Percentiles rank a stretch among this genome's conserved stretches.
These are phyloP conservation scores for Yamadazyma oceani DNA, from an alignment of 1,139 yeast genomes.

Conservation along the genomic window DNA sequence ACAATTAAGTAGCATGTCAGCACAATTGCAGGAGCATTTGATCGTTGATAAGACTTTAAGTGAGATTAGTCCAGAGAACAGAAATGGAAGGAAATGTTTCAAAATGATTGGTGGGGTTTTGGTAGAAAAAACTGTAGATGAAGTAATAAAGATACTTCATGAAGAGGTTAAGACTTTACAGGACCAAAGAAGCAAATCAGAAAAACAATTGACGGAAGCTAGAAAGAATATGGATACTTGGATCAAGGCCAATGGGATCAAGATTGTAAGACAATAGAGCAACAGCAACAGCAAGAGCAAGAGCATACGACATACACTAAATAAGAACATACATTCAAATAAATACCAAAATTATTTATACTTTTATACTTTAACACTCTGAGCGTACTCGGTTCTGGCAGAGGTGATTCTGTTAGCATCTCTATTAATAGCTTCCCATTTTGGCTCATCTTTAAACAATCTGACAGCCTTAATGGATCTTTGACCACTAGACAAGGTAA, in stretches of 20 bases:
- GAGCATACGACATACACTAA: too few species aligned
- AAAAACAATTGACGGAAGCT: slow-evolving; percentile 44
- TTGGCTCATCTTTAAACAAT: slow-evolving; percentile 91
- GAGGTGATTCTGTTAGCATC: slow-evolving; percentile 28
- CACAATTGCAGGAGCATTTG: slow-evolving; percentile 43
- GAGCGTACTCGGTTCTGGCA: slow-evolving; percentile 34
- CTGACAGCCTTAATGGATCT: slow-evolving; percentile 76
- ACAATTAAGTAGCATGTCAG: slow-evolving; percentile 50
- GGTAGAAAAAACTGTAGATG: slow-evolving; percentile 77
- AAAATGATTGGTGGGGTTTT: slow-evolving; percentile 95
- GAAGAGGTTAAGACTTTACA: slow-evolving; percentile 52
- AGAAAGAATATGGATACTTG: slow-evolving; percentile 63
- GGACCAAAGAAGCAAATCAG: slow-evolving; percentile 45
- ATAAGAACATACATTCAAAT: too few species aligned
- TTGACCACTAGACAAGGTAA: slow-evolving; percentile 61
- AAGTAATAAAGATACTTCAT: slow-evolving; percentile 67
- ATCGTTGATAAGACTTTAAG: slow-evolving; percentile 38
- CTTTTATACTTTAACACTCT: slow-evolving; percentile 27
- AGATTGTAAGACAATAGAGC: slow-evolving; percentile 46
- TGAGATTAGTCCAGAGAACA: slow-evolving; percentile 31
- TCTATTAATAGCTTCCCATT: slow-evolving; percentile 89
- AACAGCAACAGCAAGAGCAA: too few species aligned
- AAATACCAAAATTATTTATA: too few species aligned
- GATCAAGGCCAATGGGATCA: slow-evolving; percentile 66
- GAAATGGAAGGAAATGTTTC: slow-evolving; percentile 73